These are phyloP conservation scores for Pseudogymnoascus sp. DNA, from an alignment of 2,329 filamentous ascomycete species.

Conservation along the genomic window DNA sequence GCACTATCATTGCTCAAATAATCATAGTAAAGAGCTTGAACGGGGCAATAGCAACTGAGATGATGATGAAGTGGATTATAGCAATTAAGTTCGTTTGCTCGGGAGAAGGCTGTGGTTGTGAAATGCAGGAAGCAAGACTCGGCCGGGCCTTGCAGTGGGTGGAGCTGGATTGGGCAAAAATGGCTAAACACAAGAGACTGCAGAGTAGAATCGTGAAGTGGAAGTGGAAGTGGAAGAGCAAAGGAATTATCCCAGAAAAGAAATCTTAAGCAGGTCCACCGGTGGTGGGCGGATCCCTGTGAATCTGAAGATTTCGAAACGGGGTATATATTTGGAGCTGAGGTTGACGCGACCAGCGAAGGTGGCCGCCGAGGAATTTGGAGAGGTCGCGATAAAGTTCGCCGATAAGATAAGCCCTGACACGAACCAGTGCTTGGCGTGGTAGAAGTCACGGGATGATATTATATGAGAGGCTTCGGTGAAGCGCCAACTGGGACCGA, in stretches of 20 bases:
- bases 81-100: not conserved
- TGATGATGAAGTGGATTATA: not conserved
- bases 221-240: not conserved
- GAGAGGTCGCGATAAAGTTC: constrained; percentile 1
- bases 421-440: not conserved
- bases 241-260: not conserved
- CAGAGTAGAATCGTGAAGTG: not conserved
- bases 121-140: constrained; percentile 1
- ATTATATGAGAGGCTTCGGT: not conserved
- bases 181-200: not conserved
- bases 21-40: not conserved
- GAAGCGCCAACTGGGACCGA: not conserved
- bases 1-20: constrained; percentile 6
- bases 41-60: not conserved
- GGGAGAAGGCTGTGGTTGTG: not conserved
- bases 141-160: not conserved
- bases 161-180: not conserved
- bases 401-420: constrained; percentile 2
- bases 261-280: not conserved
- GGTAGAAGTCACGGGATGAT: not conserved
- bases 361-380: not conserved
- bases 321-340: not conserved
- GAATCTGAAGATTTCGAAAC: not conserved
- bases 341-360: constrained; percentile 5
- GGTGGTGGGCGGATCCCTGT: not conserved